Conservation (phyloP, 2,329 filamentous ascomycete species). For the Hypoxylon sp. region DNA sequence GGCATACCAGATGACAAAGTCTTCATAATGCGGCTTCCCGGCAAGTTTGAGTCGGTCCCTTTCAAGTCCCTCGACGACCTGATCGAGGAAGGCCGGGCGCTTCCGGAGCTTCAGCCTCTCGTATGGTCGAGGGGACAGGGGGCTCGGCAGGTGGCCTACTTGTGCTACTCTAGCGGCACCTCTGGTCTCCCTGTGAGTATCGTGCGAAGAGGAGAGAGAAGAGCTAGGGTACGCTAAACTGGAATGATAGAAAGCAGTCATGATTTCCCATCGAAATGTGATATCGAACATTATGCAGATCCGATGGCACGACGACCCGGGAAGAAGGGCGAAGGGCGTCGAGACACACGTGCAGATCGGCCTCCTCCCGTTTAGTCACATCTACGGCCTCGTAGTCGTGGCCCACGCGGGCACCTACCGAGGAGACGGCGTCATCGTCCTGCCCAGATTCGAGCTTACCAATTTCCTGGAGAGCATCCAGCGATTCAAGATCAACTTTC, state of each 20-base stretch:
- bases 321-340: conserved; percentile 41
- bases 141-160: conserved; percentile 69
- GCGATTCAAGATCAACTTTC: conserved; percentile 68
- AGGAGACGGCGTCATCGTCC: conserved; percentile 74
- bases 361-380: conserved; percentile 78
- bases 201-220: not conserved
- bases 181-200: conserved; percentile 72
- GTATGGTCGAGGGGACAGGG: conserved; percentile 67
- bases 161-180: conserved; percentile 78
- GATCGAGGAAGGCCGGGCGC: conserved; percentile 62
- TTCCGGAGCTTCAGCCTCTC: conserved; percentile 59
- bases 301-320: conserved; percentile 50
- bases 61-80: conserved; percentile 71
- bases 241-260: conserved; percentile 71
- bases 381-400: conserved; percentile 77
- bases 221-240: not conserved
- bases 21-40: conserved; percentile 64
- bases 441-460: conserved; percentile 76
- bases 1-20: conserved; percentile 68
- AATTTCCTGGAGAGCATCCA: conserved; percentile 69
- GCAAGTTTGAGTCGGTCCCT: conserved; percentile 50
- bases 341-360: conserved; percentile 60
- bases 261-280: conserved; percentile 78
- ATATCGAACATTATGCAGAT: conserved; percentile 77
- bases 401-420: conserved; percentile 70